Evolutionary conservation across 169 alveolate genomes (phyloP).

Genomic region (Besnoitia besnoiti): DNA sequence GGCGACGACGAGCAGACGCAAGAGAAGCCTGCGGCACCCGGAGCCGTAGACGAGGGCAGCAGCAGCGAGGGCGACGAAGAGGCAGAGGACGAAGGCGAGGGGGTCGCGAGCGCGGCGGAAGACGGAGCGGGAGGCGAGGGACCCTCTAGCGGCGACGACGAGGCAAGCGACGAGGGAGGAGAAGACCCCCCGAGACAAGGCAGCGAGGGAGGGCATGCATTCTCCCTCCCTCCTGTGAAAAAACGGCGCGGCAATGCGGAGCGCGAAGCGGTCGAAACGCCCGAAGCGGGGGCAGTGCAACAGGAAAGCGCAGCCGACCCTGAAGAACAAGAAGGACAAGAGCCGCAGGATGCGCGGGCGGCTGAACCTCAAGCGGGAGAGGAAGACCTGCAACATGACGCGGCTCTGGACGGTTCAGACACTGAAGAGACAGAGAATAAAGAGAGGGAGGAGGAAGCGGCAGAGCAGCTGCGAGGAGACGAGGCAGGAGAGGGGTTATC

Average conservation of each 20-base stretch:
- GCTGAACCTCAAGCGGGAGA: background rate
- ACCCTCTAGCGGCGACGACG: background rate
- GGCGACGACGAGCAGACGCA: background rate
- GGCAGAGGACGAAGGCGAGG: background rate
- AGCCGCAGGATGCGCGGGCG: too few species aligned
- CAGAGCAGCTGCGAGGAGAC: background rate
- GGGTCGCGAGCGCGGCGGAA: background rate
- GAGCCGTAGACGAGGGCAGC: background rate
- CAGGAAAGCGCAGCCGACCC: too few species aligned
- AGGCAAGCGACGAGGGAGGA: background rate
- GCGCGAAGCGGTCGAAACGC: too few species aligned
- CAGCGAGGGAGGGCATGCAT: too few species aligned
- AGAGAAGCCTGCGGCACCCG: background rate
- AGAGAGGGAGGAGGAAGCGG: background rate
- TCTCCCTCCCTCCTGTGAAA: too few species aligned
- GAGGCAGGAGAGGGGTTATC: background rate
- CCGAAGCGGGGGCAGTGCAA: too few species aligned
- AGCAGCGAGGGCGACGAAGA: background rate
- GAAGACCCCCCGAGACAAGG: background rate
- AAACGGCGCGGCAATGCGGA: too few species aligned
- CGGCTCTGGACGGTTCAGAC: too few species aligned
- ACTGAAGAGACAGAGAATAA: background rate
- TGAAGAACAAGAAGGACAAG: too few species aligned
- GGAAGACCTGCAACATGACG: background rate
- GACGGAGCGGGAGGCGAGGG: background rate